Percentiles rank a stretch among this genome's conserved stretches.
These are phyloP conservation scores for Cytospora schulzeri DNA, from an alignment of 2,329 filamentous ascomycete genomes.

Conservation along the genomic window DNA sequence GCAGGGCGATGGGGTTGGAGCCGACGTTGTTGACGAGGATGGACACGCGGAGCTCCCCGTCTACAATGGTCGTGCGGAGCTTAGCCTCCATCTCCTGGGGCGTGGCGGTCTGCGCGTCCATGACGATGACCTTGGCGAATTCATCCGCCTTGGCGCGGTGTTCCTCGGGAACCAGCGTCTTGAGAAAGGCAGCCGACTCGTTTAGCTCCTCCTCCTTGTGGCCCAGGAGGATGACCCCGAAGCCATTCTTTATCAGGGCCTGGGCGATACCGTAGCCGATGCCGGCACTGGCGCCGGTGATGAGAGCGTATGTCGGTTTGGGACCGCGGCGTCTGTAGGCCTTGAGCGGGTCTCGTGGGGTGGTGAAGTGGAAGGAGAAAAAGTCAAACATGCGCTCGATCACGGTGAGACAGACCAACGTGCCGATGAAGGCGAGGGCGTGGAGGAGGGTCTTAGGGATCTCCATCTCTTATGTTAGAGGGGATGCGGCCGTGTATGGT, in stretches of 20 bases:
- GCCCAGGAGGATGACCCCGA: conserved; percentile 39
- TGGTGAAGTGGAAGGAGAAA: conserved; percentile 32
- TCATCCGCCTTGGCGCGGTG: conserved; percentile 24
- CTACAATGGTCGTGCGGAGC: conserved; percentile 30
- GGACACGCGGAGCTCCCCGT: conserved; percentile 32
- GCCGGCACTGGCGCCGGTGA: conserved; percentile 40
- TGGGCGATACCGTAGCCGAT: conserved; percentile 40
- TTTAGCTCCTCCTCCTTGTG: conserved; percentile 36
- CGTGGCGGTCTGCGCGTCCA: conserved; percentile 36
- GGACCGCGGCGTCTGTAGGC: conserved; percentile 32
- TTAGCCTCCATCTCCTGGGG: conserved; percentile 33
- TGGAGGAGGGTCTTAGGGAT: background rate
- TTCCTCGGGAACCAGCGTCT: conserved; percentile 7
- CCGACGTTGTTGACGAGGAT: conserved; percentile 41
- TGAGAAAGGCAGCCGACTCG: conserved; percentile 32
- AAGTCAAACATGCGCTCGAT: conserved; percentile 27
- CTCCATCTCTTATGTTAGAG: background rate
- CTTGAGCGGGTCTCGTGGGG: conserved; percentile 30
- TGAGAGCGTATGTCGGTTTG: conserved; percentile 35
- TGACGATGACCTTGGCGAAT: conserved; percentile 36
- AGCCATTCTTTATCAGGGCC: conserved; percentile 38
- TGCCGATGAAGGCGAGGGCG: conserved; percentile 29
- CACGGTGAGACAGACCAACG: conserved; percentile 26
- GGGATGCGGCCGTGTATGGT: background rate
- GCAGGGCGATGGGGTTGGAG: conserved; percentile 33